Percentiles rank a stretch among this genome's conserved stretches.
These are phyloP conservation scores for Coniochaeta pulveracea DNA, from an alignment of 2,329 filamentous ascomycete species.

Conservation along the genomic window DNA sequence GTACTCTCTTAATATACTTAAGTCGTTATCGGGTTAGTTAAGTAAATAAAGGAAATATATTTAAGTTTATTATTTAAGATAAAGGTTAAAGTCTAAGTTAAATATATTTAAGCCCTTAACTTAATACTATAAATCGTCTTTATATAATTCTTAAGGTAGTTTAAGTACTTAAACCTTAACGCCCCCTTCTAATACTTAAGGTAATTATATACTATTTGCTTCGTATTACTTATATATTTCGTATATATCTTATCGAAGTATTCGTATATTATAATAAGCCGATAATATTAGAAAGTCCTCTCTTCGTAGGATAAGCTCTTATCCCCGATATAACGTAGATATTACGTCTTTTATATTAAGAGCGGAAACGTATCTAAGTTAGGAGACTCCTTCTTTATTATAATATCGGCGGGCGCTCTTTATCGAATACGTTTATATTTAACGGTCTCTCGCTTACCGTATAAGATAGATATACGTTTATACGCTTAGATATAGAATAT, in stretches of 20 bases:
- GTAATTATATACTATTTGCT: background rate
- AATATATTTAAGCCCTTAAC: background rate
- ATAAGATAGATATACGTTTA: conserved; percentile 1
- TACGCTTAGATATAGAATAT: background rate
- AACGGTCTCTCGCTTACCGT: background rate
- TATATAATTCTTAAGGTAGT: conserved; percentile 6
- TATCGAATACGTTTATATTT: conserved; percentile 5
- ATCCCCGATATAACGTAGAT: conserved; percentile 8
- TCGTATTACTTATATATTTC: background rate
- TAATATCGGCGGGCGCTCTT: conserved; percentile 4
- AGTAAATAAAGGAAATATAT: conserved; percentile 2
- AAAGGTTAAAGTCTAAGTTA: background rate
- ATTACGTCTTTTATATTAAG: conserved; percentile 8
- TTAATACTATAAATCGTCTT: conserved; percentile 4
- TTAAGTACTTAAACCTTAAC: conserved; percentile 6
- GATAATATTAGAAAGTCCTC: conserved; percentile 7
- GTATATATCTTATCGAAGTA: background rate
- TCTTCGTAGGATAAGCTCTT: conserved; percentile 7
- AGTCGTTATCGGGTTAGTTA: background rate
- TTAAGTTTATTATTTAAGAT: background rate
- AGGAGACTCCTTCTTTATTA: conserved; percentile 6
- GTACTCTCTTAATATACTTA: background rate
- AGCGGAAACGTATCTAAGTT: conserved; percentile 8
- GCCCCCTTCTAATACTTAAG: conserved; percentile 3
- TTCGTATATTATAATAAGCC: conserved; percentile 5